These are phyloP conservation scores for Hypholoma fasciculare DNA, from an alignment of 768 basidiomycete genomes.

Conservation along the genomic window DNA sequence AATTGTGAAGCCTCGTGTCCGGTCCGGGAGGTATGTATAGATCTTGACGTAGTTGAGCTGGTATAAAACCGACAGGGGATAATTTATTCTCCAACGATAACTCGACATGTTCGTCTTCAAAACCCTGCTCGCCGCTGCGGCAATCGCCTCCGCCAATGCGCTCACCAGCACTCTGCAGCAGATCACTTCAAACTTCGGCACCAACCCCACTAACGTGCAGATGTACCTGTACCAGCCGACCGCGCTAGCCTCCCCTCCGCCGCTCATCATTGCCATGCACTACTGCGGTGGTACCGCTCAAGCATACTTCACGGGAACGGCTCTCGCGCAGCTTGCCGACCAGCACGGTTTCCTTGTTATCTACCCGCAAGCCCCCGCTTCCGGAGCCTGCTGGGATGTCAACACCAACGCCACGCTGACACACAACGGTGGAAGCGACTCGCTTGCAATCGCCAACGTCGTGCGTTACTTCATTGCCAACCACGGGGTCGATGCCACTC, in stretches of 20 bases:
- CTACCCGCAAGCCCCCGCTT: conserved; percentile 41
- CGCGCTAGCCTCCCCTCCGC: conserved; percentile 32
- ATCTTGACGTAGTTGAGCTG: no score
- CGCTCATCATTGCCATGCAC: conserved; percentile 53
- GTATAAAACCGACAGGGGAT: no score
- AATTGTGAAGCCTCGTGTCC: no score
- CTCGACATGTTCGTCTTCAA: no score
- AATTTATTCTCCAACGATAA: no score
- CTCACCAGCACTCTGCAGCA: no score
- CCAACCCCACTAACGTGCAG: conserved; percentile 51
- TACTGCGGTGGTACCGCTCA: conserved; percentile 51
- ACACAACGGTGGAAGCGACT: conserved; percentile 57
- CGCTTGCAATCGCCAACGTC: conserved; percentile 46
- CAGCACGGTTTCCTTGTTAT: conserved; percentile 51
- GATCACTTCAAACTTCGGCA: conserved; percentile 29
- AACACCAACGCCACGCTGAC: conserved; percentile 45
- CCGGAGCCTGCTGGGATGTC: conserved; percentile 54
- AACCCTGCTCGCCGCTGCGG: no score
- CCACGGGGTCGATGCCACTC: conserved; percentile 42
- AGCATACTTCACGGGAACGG: conserved; percentile 48
- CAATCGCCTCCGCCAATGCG: no score
- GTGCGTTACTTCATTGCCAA: conserved; percentile 48
- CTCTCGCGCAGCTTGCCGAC: conserved; percentile 50
- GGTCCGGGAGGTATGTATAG: no score
- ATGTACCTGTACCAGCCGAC: conserved; percentile 46